Evolutionary conservation across 2,329 filamentous ascomycete species (phyloP).

Genomic region (Camillea tinctor): DNA sequence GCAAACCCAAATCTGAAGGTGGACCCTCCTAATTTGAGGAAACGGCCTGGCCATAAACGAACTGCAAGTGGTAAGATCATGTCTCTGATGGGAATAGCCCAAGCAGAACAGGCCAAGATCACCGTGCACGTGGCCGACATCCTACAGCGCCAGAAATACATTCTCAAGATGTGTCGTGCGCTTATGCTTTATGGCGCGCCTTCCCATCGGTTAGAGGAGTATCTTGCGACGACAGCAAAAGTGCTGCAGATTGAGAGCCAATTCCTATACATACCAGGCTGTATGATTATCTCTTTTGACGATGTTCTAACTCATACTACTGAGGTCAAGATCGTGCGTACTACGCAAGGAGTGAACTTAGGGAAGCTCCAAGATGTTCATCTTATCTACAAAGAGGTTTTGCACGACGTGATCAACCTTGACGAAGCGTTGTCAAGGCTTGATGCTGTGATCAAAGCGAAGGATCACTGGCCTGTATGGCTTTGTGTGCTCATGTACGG

Average conservation of each 20-base stretch:
- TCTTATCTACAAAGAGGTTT: constrained; percentile 74
- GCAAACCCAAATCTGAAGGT: constrained; percentile 21
- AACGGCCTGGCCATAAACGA: constrained; percentile 33
- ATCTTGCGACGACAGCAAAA: constrained; percentile 83
- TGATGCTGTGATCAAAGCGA: constrained; percentile 51
- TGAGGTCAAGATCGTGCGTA: constrained; percentile 74
- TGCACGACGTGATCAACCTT: constrained; percentile 70
- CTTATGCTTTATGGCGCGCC: constrained; percentile 88
- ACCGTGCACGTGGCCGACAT: constrained; percentile 58
- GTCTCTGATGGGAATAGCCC: constrained; percentile 34
- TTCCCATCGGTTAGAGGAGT: constrained; percentile 84
- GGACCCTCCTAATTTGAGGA: constrained; percentile 20
- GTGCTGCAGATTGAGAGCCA: constrained; percentile 83
- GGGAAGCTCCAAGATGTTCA: constrained; percentile 72
- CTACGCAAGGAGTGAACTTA: constrained; percentile 66
- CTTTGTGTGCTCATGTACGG: constrained; percentile 68
- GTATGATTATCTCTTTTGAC: constrained; percentile 90
- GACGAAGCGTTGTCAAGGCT: constrained; percentile 66
- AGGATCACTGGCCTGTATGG: constrained; percentile 50
- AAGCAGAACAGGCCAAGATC: constrained; percentile 40
- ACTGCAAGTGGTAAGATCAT: constrained; percentile 30
- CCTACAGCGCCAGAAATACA: constrained; percentile 75
- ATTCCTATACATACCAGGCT: constrained; percentile 83
- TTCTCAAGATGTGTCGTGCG: constrained; percentile 76
- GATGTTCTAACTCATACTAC: constrained; percentile 70